These are phyloP conservation scores for Myxozyma vanderwaltii DNA, from an alignment of 805 yeast genomes.

Conservation along the genomic window DNA sequence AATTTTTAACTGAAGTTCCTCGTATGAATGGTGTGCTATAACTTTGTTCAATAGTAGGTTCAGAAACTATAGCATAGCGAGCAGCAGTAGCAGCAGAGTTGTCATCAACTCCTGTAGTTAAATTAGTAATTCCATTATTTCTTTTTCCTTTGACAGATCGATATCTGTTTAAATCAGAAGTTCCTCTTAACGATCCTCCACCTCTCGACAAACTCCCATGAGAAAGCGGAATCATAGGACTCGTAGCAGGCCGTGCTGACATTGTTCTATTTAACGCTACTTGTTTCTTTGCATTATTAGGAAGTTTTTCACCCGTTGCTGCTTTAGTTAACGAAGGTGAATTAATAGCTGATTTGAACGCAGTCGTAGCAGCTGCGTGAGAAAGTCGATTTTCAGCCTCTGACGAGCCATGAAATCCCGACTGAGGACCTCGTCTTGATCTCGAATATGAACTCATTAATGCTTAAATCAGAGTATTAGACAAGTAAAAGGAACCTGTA, in stretches of 20 bases:
- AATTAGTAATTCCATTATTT: background rate
- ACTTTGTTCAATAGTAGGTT: background rate
- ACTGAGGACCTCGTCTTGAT: background rate
- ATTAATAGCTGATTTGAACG: constrained; percentile 1
- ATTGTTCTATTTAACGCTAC: background rate
- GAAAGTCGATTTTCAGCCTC: constrained; percentile 1
- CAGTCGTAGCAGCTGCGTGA: constrained; percentile 6
- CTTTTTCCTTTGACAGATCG: background rate
- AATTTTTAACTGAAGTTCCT: background rate
- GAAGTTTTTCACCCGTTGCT: background rate
- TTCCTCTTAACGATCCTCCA: constrained; percentile 11
- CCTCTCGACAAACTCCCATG: constrained; percentile 4
- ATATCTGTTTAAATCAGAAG: background rate
- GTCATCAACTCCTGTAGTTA: background rate
- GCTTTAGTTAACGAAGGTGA: constrained; percentile 5
- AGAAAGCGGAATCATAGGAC: background rate
- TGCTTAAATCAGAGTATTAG: background rate
- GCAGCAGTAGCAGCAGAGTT: background rate
- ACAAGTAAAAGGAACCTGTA: no score
- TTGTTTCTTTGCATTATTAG: background rate
- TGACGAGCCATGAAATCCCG: background rate
- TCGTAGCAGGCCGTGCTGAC: constrained; percentile 1
- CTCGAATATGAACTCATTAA: background rate
- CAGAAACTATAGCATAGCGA: background rate
- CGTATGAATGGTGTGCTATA: background rate